These are phyloP conservation scores for Millerozyma miso DNA, from an alignment of 805 yeast species.

Conservation along the genomic window DNA sequence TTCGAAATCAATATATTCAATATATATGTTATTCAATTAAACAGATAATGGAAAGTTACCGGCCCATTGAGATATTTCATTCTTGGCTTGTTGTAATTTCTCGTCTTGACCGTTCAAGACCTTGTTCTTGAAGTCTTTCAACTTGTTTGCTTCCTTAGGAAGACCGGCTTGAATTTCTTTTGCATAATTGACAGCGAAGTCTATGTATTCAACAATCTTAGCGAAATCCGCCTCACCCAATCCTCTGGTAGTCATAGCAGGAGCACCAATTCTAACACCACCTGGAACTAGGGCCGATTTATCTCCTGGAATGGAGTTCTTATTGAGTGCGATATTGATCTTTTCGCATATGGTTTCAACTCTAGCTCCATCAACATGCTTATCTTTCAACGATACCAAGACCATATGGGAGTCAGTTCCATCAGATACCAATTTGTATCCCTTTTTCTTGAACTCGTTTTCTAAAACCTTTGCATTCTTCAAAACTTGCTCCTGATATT, in stretches of 20 bases:
- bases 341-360: conserved; percentile 85
- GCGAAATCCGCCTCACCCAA: conserved; percentile 74
- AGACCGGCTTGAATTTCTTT: conserved; percentile 68
- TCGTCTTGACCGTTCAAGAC: conserved; percentile 69
- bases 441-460: conserved; percentile 55
- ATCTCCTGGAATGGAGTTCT: conserved; percentile 96
- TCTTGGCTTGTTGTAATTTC: conserved; percentile 56
- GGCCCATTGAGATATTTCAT: conserved; percentile 88
- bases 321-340: conserved; percentile 90
- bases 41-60: conserved; percentile 67
- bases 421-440: conserved; percentile 76
- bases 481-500: conserved; percentile 80
- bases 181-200: conserved; percentile 75
- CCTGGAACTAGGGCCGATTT: conserved; percentile 93
- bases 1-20: neutral
- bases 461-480: conserved; percentile 80
- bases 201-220: conserved; percentile 75
- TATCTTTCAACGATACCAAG: conserved; percentile 74
- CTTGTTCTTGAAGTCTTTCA: conserved; percentile 91
- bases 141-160: conserved; percentile 90
- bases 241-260: conserved; percentile 98
- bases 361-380: conserved; percentile 91
- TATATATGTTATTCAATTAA: conserved; percentile 8
- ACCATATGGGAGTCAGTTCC: conserved; percentile 96
- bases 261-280: conserved; percentile 95